A percentile compares a stretch with the other conserved stretches of the same genome.
Conservation (phyloP, 768 basidiomycete species). For the Boletus vinaceobasis region DNA sequence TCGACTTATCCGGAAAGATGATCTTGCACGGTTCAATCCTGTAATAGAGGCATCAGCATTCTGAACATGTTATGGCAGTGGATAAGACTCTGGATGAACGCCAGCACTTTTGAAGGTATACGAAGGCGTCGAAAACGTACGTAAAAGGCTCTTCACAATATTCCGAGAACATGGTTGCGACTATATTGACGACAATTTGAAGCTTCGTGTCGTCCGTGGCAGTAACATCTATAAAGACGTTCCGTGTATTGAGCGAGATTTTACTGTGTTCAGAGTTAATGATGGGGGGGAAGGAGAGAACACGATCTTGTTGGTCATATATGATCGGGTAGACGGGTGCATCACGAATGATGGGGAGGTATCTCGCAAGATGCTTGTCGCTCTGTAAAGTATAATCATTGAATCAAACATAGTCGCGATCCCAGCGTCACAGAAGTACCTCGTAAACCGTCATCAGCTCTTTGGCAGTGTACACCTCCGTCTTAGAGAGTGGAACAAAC, state of each 20-base stretch:
- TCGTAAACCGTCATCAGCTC: conserved; percentile 94
- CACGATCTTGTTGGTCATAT: conserved; percentile 83
- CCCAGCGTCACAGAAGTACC: conserved; percentile 41
- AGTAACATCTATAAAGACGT: conserved; percentile 96
- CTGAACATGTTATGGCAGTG: background rate
- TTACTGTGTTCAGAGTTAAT: conserved; percentile 98
- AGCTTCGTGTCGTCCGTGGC: conserved; percentile 97
- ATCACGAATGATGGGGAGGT: conserved; percentile 90
- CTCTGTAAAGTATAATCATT: conserved; percentile 44
- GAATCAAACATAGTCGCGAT: background rate
- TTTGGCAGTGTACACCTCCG: conserved; percentile 75
- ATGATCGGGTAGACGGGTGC: conserved; percentile 97
- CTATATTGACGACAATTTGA: conserved; percentile 91
- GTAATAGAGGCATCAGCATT: conserved; percentile 1
- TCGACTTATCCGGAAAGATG: conserved; percentile 71
- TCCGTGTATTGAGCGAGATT: conserved; percentile 89
- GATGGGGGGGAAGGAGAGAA: conserved; percentile 97
- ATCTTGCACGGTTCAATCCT: conserved; percentile 95
- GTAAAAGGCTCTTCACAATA: conserved; percentile 90
- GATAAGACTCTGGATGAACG: background rate
- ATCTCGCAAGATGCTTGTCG: conserved; percentile 87
- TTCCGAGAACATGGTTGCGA: conserved; percentile 97
- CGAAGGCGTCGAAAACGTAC: conserved; percentile 43
- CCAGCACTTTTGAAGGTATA: background rate
- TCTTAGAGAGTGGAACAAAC: conserved; percentile 84